Conservation (phyloP, 2,329 filamentous ascomycete species). For the Microdochium paspali region DNA sequence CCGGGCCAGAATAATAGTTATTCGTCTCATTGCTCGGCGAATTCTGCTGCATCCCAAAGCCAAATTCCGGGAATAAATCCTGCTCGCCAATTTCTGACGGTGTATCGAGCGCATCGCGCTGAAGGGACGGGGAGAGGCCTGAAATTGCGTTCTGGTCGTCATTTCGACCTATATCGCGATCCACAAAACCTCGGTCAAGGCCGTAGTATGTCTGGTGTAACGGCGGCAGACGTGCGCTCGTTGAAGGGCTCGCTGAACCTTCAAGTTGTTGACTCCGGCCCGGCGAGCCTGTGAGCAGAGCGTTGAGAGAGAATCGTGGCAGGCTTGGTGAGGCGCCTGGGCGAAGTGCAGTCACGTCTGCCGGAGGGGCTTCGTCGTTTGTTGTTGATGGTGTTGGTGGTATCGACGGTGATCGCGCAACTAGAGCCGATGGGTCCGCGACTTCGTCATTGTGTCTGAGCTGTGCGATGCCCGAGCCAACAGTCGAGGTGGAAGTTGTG, state of each 20-base stretch:
- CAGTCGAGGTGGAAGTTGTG: conserved; percentile 18
- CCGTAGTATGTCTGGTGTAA: conserved; percentile 43
- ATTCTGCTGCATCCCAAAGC: conserved; percentile 34
- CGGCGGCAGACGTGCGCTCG: conserved; percentile 12
- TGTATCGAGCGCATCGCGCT: conserved; percentile 14
- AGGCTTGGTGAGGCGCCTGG: conserved; percentile 12
- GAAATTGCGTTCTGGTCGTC: conserved; percentile 61
- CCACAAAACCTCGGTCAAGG: conserved; percentile 59
- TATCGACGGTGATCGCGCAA: neutral
- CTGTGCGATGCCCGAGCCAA: conserved; percentile 15
- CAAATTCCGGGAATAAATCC: conserved; percentile 30
- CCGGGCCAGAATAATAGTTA: conserved; percentile 62
- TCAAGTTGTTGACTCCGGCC: conserved; percentile 17
- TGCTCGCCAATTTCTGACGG: conserved; percentile 20
- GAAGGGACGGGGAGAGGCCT: conserved; percentile 19
- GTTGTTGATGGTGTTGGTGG: neutral
- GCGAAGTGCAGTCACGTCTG: conserved; percentile 6
- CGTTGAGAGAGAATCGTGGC: conserved; percentile 52
- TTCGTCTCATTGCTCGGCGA: conserved; percentile 46
- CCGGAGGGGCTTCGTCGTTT: neutral
- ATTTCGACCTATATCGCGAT: conserved; percentile 62
- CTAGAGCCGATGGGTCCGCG: neutral
- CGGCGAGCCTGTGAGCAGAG: conserved; percentile 46
- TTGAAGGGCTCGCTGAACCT: conserved; percentile 10
- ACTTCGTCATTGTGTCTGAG: conserved; percentile 13